A percentile compares a stretch with the other conserved stretches of the same genome.
Conservation (phyloP, 345 rosid genomes). For the Euphorbia lathyris region DNA sequence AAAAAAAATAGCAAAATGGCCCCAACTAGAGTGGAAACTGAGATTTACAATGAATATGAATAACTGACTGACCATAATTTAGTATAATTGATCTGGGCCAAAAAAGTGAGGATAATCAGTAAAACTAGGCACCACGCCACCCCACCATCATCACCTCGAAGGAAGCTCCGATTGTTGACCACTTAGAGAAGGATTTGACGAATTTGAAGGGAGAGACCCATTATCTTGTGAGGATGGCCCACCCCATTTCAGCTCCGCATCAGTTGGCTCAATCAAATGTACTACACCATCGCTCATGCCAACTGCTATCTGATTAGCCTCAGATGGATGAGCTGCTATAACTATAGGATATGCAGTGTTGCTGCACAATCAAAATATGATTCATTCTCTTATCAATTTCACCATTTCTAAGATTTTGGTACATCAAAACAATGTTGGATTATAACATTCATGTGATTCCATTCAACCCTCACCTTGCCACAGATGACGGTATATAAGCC, state of each 20-base stretch:
- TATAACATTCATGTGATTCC: background rate
- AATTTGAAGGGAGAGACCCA: slow-evolving; percentile 38
- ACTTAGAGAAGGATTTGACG: slow-evolving; percentile 45
- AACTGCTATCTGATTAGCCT: slow-evolving; percentile 55
- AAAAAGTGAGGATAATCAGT: slow-evolving; percentile 7
- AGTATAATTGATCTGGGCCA: slow-evolving; percentile 14
- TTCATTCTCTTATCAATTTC: background rate
- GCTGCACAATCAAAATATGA: slow-evolving; percentile 19
- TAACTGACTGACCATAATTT: slow-evolving; percentile 9
- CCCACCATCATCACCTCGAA: slow-evolving; percentile 26
- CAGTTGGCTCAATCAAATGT: slow-evolving; percentile 53
- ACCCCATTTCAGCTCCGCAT: slow-evolving; percentile 48
- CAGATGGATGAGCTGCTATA: slow-evolving; percentile 60
- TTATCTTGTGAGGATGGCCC: slow-evolving; percentile 36
- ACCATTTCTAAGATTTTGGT: background rate
- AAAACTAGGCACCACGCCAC: slow-evolving; percentile 1
- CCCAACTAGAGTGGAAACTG: background rate
- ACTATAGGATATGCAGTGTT: slow-evolving; percentile 39
- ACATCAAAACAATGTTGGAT: background rate
- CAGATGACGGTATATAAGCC: slow-evolving; percentile 36
- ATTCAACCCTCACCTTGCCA: slow-evolving; percentile 25
- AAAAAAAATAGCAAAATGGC: slow-evolving; percentile 12
- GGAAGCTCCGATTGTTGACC: slow-evolving; percentile 41
- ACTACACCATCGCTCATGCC: slow-evolving; percentile 69
- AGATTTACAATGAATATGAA: slow-evolving; percentile 29